Percentiles rank a stretch among this genome's conserved stretches.
Evolutionary conservation across 129 eudicot genomes (phyloP).

Genomic region (Flaveria robusta): DNA sequence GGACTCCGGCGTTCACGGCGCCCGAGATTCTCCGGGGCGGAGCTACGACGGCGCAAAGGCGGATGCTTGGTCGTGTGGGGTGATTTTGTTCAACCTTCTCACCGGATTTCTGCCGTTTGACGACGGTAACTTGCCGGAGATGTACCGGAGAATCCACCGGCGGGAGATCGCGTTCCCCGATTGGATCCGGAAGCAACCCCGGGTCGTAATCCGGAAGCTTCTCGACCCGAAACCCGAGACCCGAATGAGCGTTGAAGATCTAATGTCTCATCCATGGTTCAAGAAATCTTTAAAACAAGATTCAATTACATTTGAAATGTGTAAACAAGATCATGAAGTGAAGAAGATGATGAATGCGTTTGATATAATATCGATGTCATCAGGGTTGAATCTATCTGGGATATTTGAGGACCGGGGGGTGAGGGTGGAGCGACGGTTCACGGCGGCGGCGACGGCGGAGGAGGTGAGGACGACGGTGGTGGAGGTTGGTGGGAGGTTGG

Average conservation of each 20-base stretch:
- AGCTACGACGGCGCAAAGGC: slow-evolving; percentile 89
- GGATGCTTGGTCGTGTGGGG: slow-evolving; percentile 95
- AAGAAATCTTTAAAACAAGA: slow-evolving; percentile 41
- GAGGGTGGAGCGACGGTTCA: slow-evolving; percentile 51
- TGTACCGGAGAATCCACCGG: slow-evolving; percentile 60
- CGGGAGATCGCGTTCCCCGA: slow-evolving; percentile 60
- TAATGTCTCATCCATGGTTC: slow-evolving; percentile 61
- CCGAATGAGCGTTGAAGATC: slow-evolving; percentile 51
- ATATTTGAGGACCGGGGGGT: slow-evolving; percentile 46
- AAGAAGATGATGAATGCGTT: slow-evolving; percentile 60
- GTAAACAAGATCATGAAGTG: neutral
- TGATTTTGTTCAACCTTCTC: slow-evolving; percentile 58
- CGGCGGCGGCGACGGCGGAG: slow-evolving; percentile 37
- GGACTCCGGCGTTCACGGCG: slow-evolving; percentile 88
- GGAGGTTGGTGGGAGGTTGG: slow-evolving; percentile 54
- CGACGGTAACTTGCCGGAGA: slow-evolving; percentile 55
- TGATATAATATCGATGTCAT: slow-evolving; percentile 80
- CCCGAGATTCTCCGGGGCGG: slow-evolving; percentile 70
- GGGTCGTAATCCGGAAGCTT: slow-evolving; percentile 47
- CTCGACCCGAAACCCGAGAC: slow-evolving; percentile 79
- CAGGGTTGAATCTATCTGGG: slow-evolving; percentile 75
- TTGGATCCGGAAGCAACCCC: slow-evolving; percentile 56
- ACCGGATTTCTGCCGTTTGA: slow-evolving; percentile 68
- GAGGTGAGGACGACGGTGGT: slow-evolving; percentile 56
- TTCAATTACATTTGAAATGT: neutral